Evolutionary conservation across 1,284 basidiomycete genomes (phyloP), one percentile per base, ranked within the genome.

Genomic region (Tilletia setariae): DNA sequence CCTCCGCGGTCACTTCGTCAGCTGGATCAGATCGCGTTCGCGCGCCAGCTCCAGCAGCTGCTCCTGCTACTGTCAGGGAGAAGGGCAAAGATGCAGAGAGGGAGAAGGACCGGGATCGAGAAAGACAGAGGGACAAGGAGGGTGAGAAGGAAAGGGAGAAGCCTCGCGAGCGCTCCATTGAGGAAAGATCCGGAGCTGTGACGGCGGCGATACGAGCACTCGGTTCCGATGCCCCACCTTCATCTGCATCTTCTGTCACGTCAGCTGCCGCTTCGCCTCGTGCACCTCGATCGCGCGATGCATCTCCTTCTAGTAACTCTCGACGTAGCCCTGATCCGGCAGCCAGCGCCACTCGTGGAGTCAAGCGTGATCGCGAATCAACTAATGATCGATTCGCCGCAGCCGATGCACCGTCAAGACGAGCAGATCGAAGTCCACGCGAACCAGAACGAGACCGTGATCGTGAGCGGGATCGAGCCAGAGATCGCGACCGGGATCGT

Each of bases 51-150:
- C 6, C 35, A 40, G 35, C 11, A 6, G 4, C 35, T 40, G 11
- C 35, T 6, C 6, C 35, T 40, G 35, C 35, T 40, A 4, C 11
- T 40, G 35, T 6, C 35, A 40, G 35, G 11, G 35, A 40, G 11
- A 40, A 11, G 11, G 35, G 13, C 28, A 30, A 21, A 1, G 63
- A 19, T n/a, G 32, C 40, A 6, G 35, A 44, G 23, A 64, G 40
- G 35, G 63, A 64, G 19, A 64, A 25, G 40, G 65, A 66, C 28
- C 53, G 53, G 46, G 64, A 65, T 8, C 25, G 46, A 15, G 64
- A 49, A 16, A 13, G 13, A 15, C 35, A 65, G 9, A 65, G 25
- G 64, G 64, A 40, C 15, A 51, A 19, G 28, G 64, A 66, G 42
- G 28, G 64, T 25, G 65, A 66, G 51, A 49, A 28, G 25, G 63